Evolutionary conservation across 257 asterid species (phyloP), one percentile per base, ranked within the genome.

Genomic region (Petrea volubilis): DNA sequence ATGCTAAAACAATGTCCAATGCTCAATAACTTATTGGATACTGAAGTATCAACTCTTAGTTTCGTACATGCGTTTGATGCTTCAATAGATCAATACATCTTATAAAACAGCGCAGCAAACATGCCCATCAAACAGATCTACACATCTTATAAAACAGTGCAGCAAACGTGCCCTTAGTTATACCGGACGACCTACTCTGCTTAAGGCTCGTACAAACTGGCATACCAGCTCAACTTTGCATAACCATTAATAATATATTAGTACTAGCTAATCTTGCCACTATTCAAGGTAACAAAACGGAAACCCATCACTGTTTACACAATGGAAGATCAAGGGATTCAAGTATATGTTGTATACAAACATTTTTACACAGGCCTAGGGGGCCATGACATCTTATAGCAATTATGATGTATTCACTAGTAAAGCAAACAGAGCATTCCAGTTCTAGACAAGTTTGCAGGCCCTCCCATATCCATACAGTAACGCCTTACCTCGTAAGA

Each of bases 401-500:
- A 64, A 28, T 14, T 2, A 34, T n/a, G 13, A 74, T 24, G 60
- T 29, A 2, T 21, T 29, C 29, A 34, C 49, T 6, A 7, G 41
- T 24, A 36, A 7, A 47, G 29, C 49, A 33, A 18, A 21, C 20
- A 49, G 43, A 56, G 29, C 57, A 52, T 56, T 49, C 15, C 7
- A 47, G 28, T 65, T 46, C 67, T n/a, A 38, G 67, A 62, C 72
- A 56, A 44, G 74, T 71, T 67, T 20, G 8, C 25, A 28, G 62
- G 68, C 41, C 46, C 40, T 52, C 34, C 47, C 1, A 63, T 36
- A 11, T 44, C 21, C 58, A 29, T 50, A 44, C 41, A 47, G 10
- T 10, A 20, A 44, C 57, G 59, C 49, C 53, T 84, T 80, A 90
- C 81, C 83, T 84, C 18, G 91, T 88, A 67, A 90, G 91, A 53